Conservation (phyloP, 352 stramenopile species). For the Phytophthora syringae region DNA sequence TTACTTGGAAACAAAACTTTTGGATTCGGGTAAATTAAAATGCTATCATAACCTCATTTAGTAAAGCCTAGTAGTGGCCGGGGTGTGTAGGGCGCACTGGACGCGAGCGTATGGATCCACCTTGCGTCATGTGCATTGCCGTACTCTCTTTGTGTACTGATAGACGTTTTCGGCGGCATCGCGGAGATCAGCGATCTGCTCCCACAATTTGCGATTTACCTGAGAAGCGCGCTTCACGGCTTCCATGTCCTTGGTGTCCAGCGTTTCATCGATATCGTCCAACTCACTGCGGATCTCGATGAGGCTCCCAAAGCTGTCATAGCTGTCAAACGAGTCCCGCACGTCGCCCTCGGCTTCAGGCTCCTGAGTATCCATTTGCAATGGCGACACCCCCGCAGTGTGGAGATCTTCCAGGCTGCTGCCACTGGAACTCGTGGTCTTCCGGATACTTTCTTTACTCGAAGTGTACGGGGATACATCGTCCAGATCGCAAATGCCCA, state of each 20-base stretch:
- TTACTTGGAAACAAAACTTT: conserved; percentile 23
- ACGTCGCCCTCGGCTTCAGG: conserved; percentile 34
- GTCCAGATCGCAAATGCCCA: conserved; percentile 30
- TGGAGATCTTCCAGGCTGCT: conserved; percentile 34
- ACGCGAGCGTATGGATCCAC: conserved; percentile 18
- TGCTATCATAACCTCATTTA: conserved; percentile 8
- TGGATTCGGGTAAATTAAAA: conserved; percentile 33
- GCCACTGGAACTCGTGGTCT: conserved; percentile 41
- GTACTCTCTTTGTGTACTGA: conserved; percentile 56
- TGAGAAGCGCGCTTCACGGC: conserved; percentile 38
- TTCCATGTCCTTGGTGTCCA: conserved; percentile 52
- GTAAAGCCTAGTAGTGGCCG: not conserved
- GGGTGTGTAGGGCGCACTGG: not conserved
- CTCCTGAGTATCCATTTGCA: conserved; percentile 11
- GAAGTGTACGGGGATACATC: conserved; percentile 19
- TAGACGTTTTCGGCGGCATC: conserved; percentile 54
- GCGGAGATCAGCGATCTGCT: conserved; percentile 57
- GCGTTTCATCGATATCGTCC: conserved; percentile 46
- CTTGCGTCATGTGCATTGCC: conserved; percentile 41
- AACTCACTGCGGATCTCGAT: conserved; percentile 37
- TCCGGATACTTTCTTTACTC: conserved; percentile 43
- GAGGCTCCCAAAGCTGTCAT: conserved; percentile 43
- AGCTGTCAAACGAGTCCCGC: conserved; percentile 42
- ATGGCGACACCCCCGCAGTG: conserved; percentile 9
- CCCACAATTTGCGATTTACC: conserved; percentile 45